A percentile compares a stretch with the other conserved stretches of the same genome.
phyloP scores from a whole-genome alignment of 306 rosid genomes.

The Gastrolobium bilobum region DNA sequence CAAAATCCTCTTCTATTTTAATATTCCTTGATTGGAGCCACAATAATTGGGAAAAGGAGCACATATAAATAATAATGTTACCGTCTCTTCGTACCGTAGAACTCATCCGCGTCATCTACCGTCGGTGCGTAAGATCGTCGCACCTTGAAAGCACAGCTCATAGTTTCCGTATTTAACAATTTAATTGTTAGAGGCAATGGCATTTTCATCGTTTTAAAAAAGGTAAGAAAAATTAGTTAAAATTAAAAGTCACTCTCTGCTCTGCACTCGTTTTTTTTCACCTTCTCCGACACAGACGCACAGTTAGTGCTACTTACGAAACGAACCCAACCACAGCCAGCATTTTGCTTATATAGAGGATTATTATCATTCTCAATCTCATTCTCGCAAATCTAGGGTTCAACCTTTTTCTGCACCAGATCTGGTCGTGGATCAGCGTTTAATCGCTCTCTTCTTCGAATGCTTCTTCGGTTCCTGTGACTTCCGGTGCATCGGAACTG shows the following conservation, averaged over 20 bases:
- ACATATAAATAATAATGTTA: too few species aligned
- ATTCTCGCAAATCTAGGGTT: slow-evolving; percentile 23
- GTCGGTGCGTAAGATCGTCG: background rate
- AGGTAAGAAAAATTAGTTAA: background rate
- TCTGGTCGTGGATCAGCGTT: slow-evolving; percentile 47
- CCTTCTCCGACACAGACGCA: background rate
- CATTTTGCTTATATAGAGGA: background rate
- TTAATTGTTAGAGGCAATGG: slow-evolving; percentile 21
- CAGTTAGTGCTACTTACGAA: slow-evolving; percentile 22
- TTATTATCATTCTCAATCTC: slow-evolving; percentile 5
- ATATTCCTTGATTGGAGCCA: too few species aligned
- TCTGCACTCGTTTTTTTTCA: background rate
- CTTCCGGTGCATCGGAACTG: slow-evolving; percentile 39
- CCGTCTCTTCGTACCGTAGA: too few species aligned
- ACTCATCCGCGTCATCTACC: background rate
- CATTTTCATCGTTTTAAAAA: slow-evolving; percentile 13
- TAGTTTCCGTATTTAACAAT: background rate
- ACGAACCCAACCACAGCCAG: slow-evolving; percentile 3
- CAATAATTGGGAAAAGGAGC: too few species aligned
- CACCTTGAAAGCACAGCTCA: background rate
- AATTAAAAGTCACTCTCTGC: background rate
- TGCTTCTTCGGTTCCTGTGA: slow-evolving; percentile 47
- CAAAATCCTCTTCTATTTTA: background rate
- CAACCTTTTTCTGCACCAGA: slow-evolving; percentile 37
- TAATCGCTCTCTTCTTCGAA: slow-evolving; percentile 44